These are phyloP conservation scores for Cladosporium cucumerinum DNA, from an alignment of 2,329 filamentous ascomycete genomes.

Conservation along the genomic window DNA sequence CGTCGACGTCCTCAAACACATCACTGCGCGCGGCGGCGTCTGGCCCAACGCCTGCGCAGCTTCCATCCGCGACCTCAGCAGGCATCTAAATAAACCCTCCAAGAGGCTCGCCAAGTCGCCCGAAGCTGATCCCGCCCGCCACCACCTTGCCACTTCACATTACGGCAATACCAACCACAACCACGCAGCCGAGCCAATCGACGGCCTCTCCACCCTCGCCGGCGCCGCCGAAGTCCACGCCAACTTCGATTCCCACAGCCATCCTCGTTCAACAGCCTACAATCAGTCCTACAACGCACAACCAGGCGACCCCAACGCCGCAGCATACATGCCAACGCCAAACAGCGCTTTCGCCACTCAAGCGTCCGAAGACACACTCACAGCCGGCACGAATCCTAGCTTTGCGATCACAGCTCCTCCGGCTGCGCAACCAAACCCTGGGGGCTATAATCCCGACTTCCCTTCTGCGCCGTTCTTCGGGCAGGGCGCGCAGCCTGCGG, in stretches of 20 bases:
- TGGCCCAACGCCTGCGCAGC: slow-evolving; percentile 21
- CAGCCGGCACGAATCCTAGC: background rate
- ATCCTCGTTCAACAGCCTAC: background rate
- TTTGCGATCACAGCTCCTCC: background rate
- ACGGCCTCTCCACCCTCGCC: slow-evolving; percentile 13
- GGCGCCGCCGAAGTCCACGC: slow-evolving; percentile 16
- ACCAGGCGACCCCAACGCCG: background rate
- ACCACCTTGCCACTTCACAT: background rate
- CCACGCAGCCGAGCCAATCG: background rate
- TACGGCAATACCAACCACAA: background rate
- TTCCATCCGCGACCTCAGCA: slow-evolving; percentile 19
- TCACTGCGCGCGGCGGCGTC: slow-evolving; percentile 17
- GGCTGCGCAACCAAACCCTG: background rate
- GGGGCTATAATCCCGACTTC: slow-evolving; percentile 14
- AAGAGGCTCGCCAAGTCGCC: background rate
- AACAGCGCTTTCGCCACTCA: slow-evolving; percentile 6
- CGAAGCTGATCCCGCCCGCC: background rate
- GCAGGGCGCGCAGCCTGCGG: background rate
- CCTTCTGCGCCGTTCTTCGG: slow-evolving; percentile 12
- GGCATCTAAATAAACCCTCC: slow-evolving; percentile 11
- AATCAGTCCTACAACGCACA: background rate
- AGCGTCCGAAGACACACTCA: background rate
- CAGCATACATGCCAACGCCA: slow-evolving; percentile 8
- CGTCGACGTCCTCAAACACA: slow-evolving; percentile 19
- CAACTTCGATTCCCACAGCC: background rate